Evolutionary conservation across 306 rosid genomes (phyloP), one percentile per base, ranked within the genome.

Genomic region (Inga oerstediana): DNA sequence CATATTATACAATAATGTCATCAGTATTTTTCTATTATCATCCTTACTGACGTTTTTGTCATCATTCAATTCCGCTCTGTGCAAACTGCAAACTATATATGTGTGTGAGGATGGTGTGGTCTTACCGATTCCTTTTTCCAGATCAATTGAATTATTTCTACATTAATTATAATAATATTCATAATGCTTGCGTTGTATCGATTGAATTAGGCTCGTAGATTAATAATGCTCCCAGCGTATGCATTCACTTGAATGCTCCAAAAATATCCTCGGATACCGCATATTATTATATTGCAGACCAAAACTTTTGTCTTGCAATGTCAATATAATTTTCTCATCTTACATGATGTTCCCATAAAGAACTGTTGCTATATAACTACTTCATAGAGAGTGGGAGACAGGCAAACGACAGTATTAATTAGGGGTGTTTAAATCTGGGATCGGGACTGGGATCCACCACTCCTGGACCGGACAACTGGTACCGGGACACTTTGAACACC

Each of bases 11-110:
- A 49, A 32, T 67, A 49, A 32, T 46, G 3, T 37, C 44, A 22
- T 37, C 44, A 22, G 2, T 24, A 24, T 65, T 65, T 65, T 65
- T 14, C 37, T 3, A 13, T 77, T 77, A 59, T 59, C 77, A 27
- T 76, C 74, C 72, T 56, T 77, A n/a, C 85, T 80, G 43, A 84
- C 83, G 80, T 73, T 65, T 72, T 65, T 15, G 48, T 43, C 75
- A 4, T 46, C 54, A 44, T 22, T 44, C 54, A n/a, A 44, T 11
- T 59, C 14, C 5, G 2, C 8, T 7, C 72, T 67, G n/a, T 10
- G 24, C 19, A 17, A 16, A 43, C 34, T 32, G 34, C 34, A 32
- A 34, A n/a, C 46, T 22, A 16, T 51, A 49, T 8, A 7, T 17
- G 16, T 51, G 3, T 54, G 20, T 54, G 27, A 27, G 19, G 11